These are phyloP conservation scores for Talaromyces borbonicus DNA, from an alignment of 495 filamentous ascomycete genomes.

Conservation along the genomic window DNA sequence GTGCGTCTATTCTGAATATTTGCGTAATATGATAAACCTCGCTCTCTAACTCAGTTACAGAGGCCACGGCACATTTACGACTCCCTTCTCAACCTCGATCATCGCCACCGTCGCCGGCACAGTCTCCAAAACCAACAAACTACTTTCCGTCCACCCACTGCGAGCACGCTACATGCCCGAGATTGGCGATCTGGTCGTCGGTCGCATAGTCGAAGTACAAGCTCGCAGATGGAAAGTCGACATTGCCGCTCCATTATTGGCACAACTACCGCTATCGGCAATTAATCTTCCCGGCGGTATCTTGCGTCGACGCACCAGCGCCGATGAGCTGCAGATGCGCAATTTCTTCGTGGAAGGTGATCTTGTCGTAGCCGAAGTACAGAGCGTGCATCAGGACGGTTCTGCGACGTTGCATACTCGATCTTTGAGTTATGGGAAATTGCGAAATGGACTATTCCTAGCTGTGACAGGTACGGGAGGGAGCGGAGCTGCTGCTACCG, in stretches of 20 bases:
- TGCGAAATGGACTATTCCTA: constrained; percentile 84
- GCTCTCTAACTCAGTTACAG: constrained; percentile 23
- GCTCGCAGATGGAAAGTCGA: constrained; percentile 88
- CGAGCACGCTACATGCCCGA: constrained; percentile 92
- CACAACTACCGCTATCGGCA: constrained; percentile 68
- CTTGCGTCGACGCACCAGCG: constrained; percentile 77
- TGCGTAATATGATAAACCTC: constrained; percentile 2
- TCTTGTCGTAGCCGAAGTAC: constrained; percentile 82
- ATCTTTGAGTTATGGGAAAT: constrained; percentile 83
- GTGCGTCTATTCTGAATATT: constrained; percentile 28
- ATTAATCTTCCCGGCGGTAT: constrained; percentile 96
- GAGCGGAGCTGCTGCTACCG: constrained; percentile 37
- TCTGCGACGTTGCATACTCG: constrained; percentile 81
- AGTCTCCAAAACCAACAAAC: constrained; percentile 85
- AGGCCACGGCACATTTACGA: constrained; percentile 74
- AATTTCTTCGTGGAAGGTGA: constrained; percentile 90
- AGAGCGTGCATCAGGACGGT: constrained; percentile 71
- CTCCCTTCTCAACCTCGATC: constrained; percentile 54
- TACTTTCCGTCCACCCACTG: constrained; percentile 79
- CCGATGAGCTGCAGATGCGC: constrained; percentile 91
- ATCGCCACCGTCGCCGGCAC: constrained; percentile 80
- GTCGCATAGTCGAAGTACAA: constrained; percentile 87
- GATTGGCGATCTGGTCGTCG: constrained; percentile 91
- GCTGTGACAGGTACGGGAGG: constrained; percentile 71
- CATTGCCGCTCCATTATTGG: constrained; percentile 72